Percentiles rank a stretch among this genome's conserved stretches.
Conservation (phyloP, 2,329 filamentous ascomycete species). For the Fusarium sp. region DNA sequence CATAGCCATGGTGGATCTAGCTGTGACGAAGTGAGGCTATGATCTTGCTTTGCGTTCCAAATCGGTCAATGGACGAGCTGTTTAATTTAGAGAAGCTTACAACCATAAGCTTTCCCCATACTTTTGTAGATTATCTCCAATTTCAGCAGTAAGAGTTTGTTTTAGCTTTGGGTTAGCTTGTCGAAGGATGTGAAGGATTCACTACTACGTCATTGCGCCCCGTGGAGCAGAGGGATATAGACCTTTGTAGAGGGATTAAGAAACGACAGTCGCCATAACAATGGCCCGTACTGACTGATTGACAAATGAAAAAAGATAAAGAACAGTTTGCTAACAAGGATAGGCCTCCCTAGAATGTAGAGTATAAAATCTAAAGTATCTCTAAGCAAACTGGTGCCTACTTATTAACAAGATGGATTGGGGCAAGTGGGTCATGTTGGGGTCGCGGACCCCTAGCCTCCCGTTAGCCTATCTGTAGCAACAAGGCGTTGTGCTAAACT, state of each 20-base stretch:
- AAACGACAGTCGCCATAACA: rapidly evolving
- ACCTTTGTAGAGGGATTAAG: background rate
- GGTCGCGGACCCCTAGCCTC: too few relatives aligned
- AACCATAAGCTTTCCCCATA: background rate
- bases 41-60: too few relatives aligned
- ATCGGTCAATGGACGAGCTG: too few relatives aligned
- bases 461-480: rapidly evolving
- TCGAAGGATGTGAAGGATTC: background rate
- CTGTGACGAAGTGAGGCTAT: background rate
- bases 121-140: background rate
- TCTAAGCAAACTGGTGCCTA: background rate
- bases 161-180: background rate
- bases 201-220: background rate
- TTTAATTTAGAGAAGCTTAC: background rate
- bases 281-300: background rate
- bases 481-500: rapidly evolving
- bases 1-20: background rate
- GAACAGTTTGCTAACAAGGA: background rate
- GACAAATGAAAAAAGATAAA: rapidly evolving
- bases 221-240: background rate
- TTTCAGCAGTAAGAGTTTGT: background rate
- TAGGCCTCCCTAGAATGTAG: rapidly evolving
- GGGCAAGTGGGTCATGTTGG: background rate
- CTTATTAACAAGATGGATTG: background rate
- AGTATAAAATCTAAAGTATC: background rate